These are phyloP conservation scores for Leptodontidium sp. DNA, from an alignment of 2,329 filamentous ascomycete species.

Conservation along the genomic window DNA sequence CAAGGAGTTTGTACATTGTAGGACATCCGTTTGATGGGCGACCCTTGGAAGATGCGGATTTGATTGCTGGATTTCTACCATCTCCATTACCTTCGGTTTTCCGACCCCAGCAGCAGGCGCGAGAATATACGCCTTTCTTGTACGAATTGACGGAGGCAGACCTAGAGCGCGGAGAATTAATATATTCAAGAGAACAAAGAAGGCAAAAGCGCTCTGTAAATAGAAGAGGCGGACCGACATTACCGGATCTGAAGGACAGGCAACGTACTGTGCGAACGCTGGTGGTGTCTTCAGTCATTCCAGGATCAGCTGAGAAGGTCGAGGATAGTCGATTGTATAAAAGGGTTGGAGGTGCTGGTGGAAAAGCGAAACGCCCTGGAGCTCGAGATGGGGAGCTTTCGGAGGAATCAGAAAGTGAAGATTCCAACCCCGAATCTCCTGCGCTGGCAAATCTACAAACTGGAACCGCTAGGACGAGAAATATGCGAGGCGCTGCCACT, in stretches of 20 bases:
- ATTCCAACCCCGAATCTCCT: conserved; percentile 86
- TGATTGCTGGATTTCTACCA: conserved; percentile 84
- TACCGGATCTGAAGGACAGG: conserved; percentile 96
- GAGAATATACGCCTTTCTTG: conserved; percentile 91
- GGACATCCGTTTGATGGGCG: conserved; percentile 95
- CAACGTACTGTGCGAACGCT: conserved; percentile 93
- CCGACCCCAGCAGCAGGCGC: conserved; percentile 89
- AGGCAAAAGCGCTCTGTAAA: conserved; percentile 96
- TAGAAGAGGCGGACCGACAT: conserved; percentile 85
- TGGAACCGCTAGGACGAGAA: conserved; percentile 85
- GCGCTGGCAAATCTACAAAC: conserved; percentile 72
- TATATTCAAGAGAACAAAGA: conserved; percentile 91
- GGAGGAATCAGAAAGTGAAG: conserved; percentile 91
- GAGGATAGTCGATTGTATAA: conserved; percentile 92
- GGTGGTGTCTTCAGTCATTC: conserved; percentile 90
- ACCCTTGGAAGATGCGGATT: conserved; percentile 89
- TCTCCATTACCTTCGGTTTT: conserved; percentile 86
- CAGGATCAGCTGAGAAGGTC: conserved; percentile 79
- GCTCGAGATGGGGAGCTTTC: conserved; percentile 70
- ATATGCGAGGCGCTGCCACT: conserved; percentile 87
- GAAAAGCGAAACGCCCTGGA: conserved; percentile 58
- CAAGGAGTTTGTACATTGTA: conserved; percentile 89
- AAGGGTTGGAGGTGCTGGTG: conserved; percentile 68
- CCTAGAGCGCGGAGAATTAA: conserved; percentile 88
- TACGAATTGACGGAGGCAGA: conserved; percentile 94